Base-by-base conservation (phyloP, 129 eudicot genomes). In the Artemisia argyi region DNA sequence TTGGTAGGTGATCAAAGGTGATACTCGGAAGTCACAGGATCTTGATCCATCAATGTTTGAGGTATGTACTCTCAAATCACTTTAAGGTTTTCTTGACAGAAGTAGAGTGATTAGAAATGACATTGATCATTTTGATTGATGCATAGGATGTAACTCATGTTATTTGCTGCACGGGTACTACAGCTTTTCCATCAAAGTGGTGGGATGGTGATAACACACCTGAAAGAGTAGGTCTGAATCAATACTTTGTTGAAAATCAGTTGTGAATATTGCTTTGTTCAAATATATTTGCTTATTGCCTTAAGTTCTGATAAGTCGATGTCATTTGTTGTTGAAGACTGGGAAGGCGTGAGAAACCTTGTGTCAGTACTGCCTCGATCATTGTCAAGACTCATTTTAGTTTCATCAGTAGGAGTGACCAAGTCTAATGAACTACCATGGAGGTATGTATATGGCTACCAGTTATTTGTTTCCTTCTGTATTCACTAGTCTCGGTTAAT, bases 161-260 rank as follows among this genome's bases (percentile, higher is more conserved):
- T 71, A 94, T 94, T 26, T 90, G 97, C 88, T 85, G 93, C 91
- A 94, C 98, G 16, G 98, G 97, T 63, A 94, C 98, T 68, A 94
- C 98, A 14, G 98, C 98, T 57, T 94, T 94, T 80, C 98, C 98
- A 14, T 94, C 98, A 64, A 79, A 70, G 76, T 78, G 98, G 75
- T 94, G 98, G 98, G 97, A 94, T 75, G 97, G 97, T 3, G 96
- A 94, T 71, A 94, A 94, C 69, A 94, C 98, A 35, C 98, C 98
- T 16, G 97, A 94, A 88, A 85, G 85, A 90, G 89, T 84, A 85
- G 98, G 98, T 93, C 65, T 67, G 92, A 47, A 66, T 67, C 75
- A 63, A 39, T 77, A 70, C 73, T 28, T 73, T 61, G 57, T 32
- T 50, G 52, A 48, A 24, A 71, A 4, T 42, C 14, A 3, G 14